These are phyloP conservation scores for Populus hybrid DNA, from an alignment of 441 rosid genomes.

Conservation along the genomic window DNA sequence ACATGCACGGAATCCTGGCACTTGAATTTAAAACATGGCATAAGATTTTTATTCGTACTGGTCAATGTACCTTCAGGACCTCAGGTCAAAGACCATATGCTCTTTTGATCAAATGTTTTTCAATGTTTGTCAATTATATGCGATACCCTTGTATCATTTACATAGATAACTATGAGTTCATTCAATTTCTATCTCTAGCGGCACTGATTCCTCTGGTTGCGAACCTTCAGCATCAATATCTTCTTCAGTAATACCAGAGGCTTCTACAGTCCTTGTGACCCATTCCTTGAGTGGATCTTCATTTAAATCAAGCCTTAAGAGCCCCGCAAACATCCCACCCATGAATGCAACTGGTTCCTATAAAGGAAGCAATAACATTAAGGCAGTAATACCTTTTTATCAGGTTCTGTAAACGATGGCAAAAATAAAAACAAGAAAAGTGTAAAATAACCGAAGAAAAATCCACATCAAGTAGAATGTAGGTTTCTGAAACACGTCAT, in stretches of 20 bases:
- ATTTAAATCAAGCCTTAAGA: conserved; percentile 75
- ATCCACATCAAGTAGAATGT: neutral
- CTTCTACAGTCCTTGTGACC: conserved; percentile 81
- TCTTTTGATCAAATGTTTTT: neutral
- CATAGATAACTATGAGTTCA: conserved; percentile 5
- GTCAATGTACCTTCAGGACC: neutral
- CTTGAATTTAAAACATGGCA: too few species aligned
- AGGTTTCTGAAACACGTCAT: neutral
- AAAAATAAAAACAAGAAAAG: too few species aligned
- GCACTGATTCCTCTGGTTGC: conserved; percentile 48
- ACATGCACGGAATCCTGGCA: too few species aligned
- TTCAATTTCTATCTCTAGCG: conserved; percentile 71
- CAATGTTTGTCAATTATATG: neutral
- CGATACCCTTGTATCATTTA: neutral
- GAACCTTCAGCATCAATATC: conserved; percentile 38
- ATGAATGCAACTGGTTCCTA: conserved; percentile 90
- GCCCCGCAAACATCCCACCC: conserved; percentile 89
- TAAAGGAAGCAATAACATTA: neutral
- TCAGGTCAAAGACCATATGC: neutral
- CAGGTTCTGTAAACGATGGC: neutral
- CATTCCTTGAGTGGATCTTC: conserved; percentile 93
- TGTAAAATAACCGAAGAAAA: neutral
- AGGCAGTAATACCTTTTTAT: neutral
- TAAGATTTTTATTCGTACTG: neutral
- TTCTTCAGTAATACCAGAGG: conserved; percentile 57